A percentile compares a stretch with the other conserved stretches of the same genome.
phyloP scores from a whole-genome alignment of 129 eudicot species.

The Deinandra increscens region DNA sequence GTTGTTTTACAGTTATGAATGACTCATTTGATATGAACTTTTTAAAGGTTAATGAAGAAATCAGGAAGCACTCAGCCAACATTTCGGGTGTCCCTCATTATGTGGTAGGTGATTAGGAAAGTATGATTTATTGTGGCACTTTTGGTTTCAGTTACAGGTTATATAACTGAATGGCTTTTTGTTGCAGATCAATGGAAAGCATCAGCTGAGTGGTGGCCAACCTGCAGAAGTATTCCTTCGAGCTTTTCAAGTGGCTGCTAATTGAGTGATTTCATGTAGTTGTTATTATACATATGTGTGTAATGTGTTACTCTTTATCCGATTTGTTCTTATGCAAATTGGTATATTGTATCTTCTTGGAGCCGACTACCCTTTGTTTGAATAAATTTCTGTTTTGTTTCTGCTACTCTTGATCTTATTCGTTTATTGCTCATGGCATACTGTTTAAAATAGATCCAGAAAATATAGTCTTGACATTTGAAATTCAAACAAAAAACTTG shows the following conservation, averaged over 20 bases:
- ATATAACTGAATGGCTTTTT: neutral
- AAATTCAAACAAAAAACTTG: neutral
- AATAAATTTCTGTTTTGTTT: slow-evolving; percentile 17
- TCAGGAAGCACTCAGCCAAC: slow-evolving; percentile 53
- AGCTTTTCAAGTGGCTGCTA: slow-evolving; percentile 66
- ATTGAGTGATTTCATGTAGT: slow-evolving; percentile 18
- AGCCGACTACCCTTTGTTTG: neutral
- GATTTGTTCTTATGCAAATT: slow-evolving; percentile 5
- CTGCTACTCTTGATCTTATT: slow-evolving; percentile 10
- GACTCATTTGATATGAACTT: neutral
- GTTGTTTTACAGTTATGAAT: slow-evolving; percentile 2
- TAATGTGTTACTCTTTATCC: slow-evolving; percentile 9
- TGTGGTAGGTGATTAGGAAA: slow-evolving; percentile 52
- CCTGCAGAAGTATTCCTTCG: slow-evolving; percentile 75
- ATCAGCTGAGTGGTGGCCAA: slow-evolving; percentile 82
- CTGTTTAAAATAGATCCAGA: neutral
- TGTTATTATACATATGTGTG: neutral
- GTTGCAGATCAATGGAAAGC: slow-evolving; percentile 73
- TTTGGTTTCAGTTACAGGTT: slow-evolving; percentile 8
- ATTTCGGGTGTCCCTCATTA: slow-evolving; percentile 78
- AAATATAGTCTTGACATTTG: neutral
- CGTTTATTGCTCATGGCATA: neutral
- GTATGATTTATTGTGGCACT: slow-evolving; percentile 7
- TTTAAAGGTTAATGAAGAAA: slow-evolving; percentile 71
- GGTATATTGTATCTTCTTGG: neutral